Conservation (phyloP, 2,329 filamentous ascomycete species). For the Ramularia collo-cygni region DNA sequence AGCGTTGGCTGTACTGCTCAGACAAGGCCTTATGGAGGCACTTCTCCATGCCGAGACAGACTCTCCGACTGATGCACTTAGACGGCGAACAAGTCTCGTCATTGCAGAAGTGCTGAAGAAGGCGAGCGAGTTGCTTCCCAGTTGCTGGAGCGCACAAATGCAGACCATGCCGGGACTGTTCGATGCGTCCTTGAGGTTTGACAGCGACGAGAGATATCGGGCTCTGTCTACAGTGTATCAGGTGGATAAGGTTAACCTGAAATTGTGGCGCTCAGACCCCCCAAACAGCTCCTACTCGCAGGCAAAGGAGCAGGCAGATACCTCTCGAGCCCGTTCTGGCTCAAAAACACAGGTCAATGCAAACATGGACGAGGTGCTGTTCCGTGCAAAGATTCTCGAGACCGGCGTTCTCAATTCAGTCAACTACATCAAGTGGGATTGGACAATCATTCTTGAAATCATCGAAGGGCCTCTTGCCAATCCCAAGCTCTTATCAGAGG, state of each 20-base stretch:
- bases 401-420: slow-evolving; percentile 82
- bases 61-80: slow-evolving; percentile 61
- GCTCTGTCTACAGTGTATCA: slow-evolving; percentile 92
- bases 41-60: slow-evolving; percentile 58
- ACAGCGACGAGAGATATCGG: slow-evolving; percentile 64
- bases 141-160: slow-evolving; percentile 71
- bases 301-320: slow-evolving; percentile 25
- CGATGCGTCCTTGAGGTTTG: slow-evolving; percentile 64
- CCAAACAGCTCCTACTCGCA: slow-evolving; percentile 15
- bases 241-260: slow-evolving; percentile 94
- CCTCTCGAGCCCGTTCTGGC: slow-evolving; percentile 37
- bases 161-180: slow-evolving; percentile 86
- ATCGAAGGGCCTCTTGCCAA: slow-evolving; percentile 90
- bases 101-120: slow-evolving; percentile 89
- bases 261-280: slow-evolving; percentile 66
- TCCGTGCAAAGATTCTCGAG: slow-evolving; percentile 60
- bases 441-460: slow-evolving; percentile 83
- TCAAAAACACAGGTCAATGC: slow-evolving; percentile 52
- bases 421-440: slow-evolving; percentile 94
- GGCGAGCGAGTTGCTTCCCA: slow-evolving; percentile 76
- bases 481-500: slow-evolving; percentile 86
- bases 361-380: slow-evolving; percentile 56
- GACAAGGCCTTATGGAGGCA: slow-evolving; percentile 59
- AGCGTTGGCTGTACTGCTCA: slow-evolving; percentile 76
- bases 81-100: slow-evolving; percentile 82